Conservation (phyloP, 148 eudicot genomes). For the Tetragonia tetragonoides region DNA sequence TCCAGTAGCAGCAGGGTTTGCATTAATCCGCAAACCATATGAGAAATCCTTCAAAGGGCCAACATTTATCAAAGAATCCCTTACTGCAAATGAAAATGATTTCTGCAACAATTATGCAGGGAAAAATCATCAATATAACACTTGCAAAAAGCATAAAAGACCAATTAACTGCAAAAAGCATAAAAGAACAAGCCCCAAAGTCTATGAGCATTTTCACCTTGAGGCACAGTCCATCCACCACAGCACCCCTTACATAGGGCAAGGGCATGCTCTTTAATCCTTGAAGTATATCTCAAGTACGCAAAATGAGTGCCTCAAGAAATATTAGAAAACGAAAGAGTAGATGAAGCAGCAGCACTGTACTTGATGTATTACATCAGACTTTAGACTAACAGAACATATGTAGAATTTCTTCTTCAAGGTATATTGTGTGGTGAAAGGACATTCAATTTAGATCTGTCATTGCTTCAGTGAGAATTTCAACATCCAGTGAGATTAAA, state of each 20-base stretch:
- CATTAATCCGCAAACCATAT: conserved; percentile 83
- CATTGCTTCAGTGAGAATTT: not conserved
- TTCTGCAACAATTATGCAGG: conserved; percentile 58
- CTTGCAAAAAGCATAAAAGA: not conserved
- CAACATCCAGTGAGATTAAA: not conserved
- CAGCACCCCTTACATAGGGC: not conserved
- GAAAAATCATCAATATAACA: not conserved
- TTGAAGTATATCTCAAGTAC: not conserved
- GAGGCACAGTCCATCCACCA: not conserved
- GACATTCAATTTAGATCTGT: not conserved
- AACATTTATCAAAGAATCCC: conserved; percentile 85
- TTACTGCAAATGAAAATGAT: conserved; percentile 79
- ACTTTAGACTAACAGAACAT: no score
- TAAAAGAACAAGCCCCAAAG: not conserved
- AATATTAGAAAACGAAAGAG: not conserved
- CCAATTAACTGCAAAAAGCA: not conserved
- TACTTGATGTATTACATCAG: not conserved
- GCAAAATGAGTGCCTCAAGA: not conserved
- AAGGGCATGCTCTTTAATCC: not conserved
- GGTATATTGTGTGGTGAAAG: not conserved
- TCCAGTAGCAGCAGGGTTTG: conserved; percentile 75
- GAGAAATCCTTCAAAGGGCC: conserved; percentile 95
- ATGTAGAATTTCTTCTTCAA: not conserved
- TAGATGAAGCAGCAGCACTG: not conserved
- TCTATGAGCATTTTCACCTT: not conserved